Evolutionary conservation across 805 yeast genomes (phyloP), one percentile per base, ranked within the genome.

Genomic region (Metschnikowia drakensbergensis): DNA sequence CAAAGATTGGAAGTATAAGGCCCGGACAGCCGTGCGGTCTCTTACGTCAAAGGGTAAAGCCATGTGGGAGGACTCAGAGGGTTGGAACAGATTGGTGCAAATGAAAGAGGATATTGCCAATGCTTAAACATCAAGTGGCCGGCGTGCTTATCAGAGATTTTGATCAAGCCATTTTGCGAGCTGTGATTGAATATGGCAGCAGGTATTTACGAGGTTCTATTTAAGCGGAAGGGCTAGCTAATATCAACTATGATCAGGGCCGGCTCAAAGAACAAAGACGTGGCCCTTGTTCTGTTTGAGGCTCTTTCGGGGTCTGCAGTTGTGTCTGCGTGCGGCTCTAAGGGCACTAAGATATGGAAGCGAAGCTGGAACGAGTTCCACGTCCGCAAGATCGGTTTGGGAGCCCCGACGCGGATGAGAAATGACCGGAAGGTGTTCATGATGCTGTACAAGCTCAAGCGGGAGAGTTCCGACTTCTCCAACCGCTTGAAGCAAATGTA

Each of bases 1-100:
- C 64, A 82, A 84, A 60, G 96, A 90, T 62, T 91, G 97, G 97
- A 86, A 81, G 61, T 87, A 84, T 68, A 89, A 89, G 63, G 83
- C 96, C 1, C 77, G 83, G 53, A 76, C 86, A 11, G 72, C 87
- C 1, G 76, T 90, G 22, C 77, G 95, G 59, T 78, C 88, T 1
- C 71, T 90, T 54, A 76, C 87, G 80, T 82, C 92, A 13, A 86
- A 83, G 61, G 96, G 96, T 6, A 84, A 80, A 58, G 70, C 74
- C 25, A 76, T 76, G 53, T 90, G 96, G 96, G 91, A 86, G 57
- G 89, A 79, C 52, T 74, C 86, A 3, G 83, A 79, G 32, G 94
- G 89, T 1, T 90, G 92, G 88, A 81, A 82, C 37, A 75, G 73
- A 52, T 67, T 90, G 48, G 66, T 72, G 48, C 80, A 76, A 30